phyloP scores from a whole-genome alignment of 306 rosid genomes.

The Glycine tomentella region DNA sequence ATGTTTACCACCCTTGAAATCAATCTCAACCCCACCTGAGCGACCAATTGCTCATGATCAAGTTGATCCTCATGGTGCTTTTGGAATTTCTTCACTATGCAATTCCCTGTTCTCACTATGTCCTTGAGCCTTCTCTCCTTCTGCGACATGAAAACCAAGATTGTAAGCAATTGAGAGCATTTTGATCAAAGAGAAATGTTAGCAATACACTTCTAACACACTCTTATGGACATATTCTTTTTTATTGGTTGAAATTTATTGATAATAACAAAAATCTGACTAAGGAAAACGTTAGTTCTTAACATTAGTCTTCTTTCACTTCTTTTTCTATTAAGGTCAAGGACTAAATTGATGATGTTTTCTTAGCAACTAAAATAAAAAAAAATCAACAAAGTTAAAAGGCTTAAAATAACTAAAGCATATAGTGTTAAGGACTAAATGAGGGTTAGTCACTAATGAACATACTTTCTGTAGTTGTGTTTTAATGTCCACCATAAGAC shows the following conservation, averaged over 20 bases:
- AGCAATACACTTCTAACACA: too few species aligned
- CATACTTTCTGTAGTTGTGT: conserved; percentile 71
- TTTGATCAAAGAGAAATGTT: neutral
- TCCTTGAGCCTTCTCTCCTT: conserved; percentile 76
- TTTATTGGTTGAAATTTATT: too few species aligned
- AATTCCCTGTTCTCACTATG: conserved; percentile 69
- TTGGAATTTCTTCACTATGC: conserved; percentile 80
- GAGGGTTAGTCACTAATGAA: neutral
- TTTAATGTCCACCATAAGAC: conserved; percentile 53
- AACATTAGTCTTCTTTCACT: neutral
- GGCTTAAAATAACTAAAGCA: neutral
- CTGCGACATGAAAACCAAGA: conserved; percentile 52
- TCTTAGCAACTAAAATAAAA: neutral
- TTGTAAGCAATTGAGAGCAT: neutral
- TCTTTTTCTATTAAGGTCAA: neutral
- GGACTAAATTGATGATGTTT: neutral
- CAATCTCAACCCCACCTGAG: conserved; percentile 80
- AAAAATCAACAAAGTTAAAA: neutral
- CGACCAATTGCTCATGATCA: conserved; percentile 60
- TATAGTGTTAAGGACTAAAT: neutral
- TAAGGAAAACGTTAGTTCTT: neutral
- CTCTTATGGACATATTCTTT: too few species aligned
- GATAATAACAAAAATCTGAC: too few species aligned
- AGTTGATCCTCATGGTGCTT: conserved; percentile 62
- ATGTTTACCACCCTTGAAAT: conserved; percentile 75